A percentile compares a stretch with the other conserved stretches of the same genome.
phyloP scores from a whole-genome alignment of 1,284 basidiomycete genomes.

The Phellinidium pouzarii region DNA sequence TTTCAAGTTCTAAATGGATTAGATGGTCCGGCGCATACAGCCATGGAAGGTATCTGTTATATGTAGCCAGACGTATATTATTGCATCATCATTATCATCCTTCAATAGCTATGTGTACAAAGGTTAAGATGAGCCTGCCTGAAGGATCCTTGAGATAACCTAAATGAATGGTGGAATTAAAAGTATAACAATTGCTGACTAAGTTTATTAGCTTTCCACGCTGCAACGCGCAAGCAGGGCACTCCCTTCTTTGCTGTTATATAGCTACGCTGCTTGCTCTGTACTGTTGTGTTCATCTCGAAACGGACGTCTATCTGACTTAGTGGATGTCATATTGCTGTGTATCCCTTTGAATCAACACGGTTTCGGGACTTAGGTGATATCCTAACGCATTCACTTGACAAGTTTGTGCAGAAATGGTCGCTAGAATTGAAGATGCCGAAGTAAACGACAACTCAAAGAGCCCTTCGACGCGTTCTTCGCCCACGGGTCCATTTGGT shows the following conservation, averaged over 20 bases:
- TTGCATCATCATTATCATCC: too few relatives aligned
- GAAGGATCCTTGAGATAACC: too few relatives aligned
- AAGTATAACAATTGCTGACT: too few relatives aligned
- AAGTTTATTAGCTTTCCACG: not conserved
- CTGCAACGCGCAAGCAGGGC: not conserved
- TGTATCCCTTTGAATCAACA: not conserved
- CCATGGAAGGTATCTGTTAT: too few relatives aligned
- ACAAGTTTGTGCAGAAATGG: slow-evolving; percentile 1
- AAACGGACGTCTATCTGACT: not conserved
- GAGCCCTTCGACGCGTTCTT: not conserved
- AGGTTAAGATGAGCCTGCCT: too few relatives aligned
- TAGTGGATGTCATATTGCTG: not conserved
- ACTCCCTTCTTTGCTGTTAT: not conserved
- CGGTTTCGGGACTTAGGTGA: not conserved
- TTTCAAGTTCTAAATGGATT: slow-evolving; percentile 47
- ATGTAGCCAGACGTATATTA: too few relatives aligned
- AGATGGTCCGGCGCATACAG: too few relatives aligned
- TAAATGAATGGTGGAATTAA: too few relatives aligned
- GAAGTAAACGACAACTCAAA: not conserved
- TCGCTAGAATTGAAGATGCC: slow-evolving; percentile 2
- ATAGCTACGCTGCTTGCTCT: not conserved
- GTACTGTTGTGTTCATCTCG: not conserved
- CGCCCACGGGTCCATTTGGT: not conserved
- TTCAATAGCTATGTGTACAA: too few relatives aligned
- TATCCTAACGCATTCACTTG: not conserved